phyloP scores from a whole-genome alignment of 257 asterid species.

The Gentiana dahurica region DNA sequence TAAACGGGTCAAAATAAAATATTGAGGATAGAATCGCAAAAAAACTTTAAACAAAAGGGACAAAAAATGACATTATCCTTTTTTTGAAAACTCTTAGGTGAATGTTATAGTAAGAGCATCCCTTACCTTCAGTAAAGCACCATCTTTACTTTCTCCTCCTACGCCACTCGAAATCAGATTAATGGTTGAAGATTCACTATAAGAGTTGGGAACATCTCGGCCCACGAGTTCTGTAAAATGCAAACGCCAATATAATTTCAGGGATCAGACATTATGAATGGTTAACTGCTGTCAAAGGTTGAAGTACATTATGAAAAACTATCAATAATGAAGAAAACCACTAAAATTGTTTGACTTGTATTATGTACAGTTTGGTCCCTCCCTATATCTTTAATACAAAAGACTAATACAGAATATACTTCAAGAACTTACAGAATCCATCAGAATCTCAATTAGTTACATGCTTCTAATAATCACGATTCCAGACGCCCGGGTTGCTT shows the following conservation, averaged over 20 bases:
- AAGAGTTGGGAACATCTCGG: constrained; percentile 64
- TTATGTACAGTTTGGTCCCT: background rate
- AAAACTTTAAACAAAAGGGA: background rate
- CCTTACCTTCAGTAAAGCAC: constrained; percentile 64
- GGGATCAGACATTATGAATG: too few relatives aligned
- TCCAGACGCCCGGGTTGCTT: constrained; percentile 61
- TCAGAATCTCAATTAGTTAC: constrained; percentile 46
- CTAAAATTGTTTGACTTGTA: too few relatives aligned
- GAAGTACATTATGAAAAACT: too few relatives aligned
- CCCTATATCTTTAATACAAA: background rate
- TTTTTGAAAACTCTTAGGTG: too few relatives aligned
- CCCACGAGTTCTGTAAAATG: constrained; percentile 38
- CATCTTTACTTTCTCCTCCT: constrained; percentile 60
- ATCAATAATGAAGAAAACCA: too few relatives aligned
- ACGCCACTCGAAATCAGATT: constrained; percentile 60
- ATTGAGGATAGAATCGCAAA: too few relatives aligned
- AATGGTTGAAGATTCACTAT: constrained; percentile 42
- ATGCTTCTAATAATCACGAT: constrained; percentile 30
- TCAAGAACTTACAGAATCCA: constrained; percentile 48
- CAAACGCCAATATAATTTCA: too few relatives aligned
- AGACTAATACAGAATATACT: background rate
- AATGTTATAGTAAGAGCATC: constrained; percentile 3
- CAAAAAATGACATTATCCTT: too few relatives aligned
- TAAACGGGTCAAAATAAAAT: too few relatives aligned
- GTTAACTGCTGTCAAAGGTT: too few relatives aligned